phyloP scores from a whole-genome alignment of 805 yeast genomes.

The Sungouiella thailandica region DNA sequence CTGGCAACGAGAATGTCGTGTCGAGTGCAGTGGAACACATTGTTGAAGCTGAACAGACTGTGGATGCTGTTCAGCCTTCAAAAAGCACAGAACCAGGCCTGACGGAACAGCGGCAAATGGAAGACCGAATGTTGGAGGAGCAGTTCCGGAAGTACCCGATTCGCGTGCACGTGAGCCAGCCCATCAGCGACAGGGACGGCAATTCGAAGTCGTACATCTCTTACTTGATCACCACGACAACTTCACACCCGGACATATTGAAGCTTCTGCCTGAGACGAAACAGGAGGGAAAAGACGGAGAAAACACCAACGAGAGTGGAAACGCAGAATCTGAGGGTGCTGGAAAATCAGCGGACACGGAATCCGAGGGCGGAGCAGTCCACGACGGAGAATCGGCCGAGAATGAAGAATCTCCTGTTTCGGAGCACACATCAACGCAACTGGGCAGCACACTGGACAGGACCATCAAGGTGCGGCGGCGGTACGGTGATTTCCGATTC shows the following conservation, averaged over 20 bases:
- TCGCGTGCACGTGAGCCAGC: slow-evolving; percentile 44
- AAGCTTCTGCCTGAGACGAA: slow-evolving; percentile 19
- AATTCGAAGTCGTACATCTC: slow-evolving; percentile 75
- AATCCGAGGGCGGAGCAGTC: slow-evolving; percentile 1
- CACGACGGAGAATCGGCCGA: not conserved
- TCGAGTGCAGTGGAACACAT: not conserved
- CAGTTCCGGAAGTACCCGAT: slow-evolving; percentile 12
- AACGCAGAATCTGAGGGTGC: not conserved
- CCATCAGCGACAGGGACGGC: slow-evolving; percentile 62
- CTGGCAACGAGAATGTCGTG: not conserved
- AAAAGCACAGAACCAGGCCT: not conserved
- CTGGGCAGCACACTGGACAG: slow-evolving; percentile 13
- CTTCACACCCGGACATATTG: slow-evolving; percentile 56
- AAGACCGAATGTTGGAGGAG: too few relatives aligned
- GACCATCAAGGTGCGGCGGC: slow-evolving; percentile 56
- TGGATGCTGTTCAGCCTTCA: not conserved
- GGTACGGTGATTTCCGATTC: slow-evolving; percentile 84
- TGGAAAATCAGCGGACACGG: not conserved
- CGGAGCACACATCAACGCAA: too few relatives aligned
- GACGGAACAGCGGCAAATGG: slow-evolving; percentile 6
- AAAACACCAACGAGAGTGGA: not conserved
- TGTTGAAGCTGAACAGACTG: not conserved
- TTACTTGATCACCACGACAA: slow-evolving; percentile 58
- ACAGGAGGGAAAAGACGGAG: slow-evolving; percentile 1
- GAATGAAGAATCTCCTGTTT: slow-evolving; percentile 1